These are phyloP conservation scores for Fonsecaea multimorphosa DNA, from an alignment of 2,329 filamentous ascomycete genomes.

Conservation along the genomic window DNA sequence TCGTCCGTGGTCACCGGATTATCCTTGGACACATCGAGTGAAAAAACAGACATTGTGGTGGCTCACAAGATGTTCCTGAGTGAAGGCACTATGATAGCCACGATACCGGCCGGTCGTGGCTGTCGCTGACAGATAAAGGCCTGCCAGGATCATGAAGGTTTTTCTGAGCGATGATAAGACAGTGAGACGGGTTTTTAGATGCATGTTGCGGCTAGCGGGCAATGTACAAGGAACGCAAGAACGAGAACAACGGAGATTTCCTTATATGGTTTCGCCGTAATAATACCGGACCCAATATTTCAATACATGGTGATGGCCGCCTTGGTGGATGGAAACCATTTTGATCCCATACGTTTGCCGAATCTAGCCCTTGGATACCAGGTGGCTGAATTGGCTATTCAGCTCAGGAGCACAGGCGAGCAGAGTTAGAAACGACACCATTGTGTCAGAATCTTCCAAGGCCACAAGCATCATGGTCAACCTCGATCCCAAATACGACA, in stretches of 20 bases:
- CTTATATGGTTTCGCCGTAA: background rate
- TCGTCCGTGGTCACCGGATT: background rate
- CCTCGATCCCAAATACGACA: slow-evolving; percentile 2
- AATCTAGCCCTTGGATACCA: background rate
- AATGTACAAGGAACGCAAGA: background rate
- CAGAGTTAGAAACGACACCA: background rate
- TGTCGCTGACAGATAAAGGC: background rate
- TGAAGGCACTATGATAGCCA: background rate
- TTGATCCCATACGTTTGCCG: background rate
- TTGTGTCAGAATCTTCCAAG: background rate
- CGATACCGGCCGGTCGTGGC: background rate
- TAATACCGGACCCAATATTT: background rate
- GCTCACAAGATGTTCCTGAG: background rate
- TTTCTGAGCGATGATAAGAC: background rate
- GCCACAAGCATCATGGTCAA: background rate
- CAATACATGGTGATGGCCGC: background rate
- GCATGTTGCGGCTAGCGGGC: no score
- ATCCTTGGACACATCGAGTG: slow-evolving; percentile 2
- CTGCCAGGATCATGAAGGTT: background rate
- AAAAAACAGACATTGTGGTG: background rate
- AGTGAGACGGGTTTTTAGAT: background rate
- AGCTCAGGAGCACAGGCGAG: background rate
- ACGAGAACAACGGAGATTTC: background rate
- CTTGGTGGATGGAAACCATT: background rate
- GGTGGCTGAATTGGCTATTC: background rate